These are phyloP conservation scores for Lyophyllum decastes DNA, from an alignment of 768 basidiomycete species.

Conservation along the genomic window DNA sequence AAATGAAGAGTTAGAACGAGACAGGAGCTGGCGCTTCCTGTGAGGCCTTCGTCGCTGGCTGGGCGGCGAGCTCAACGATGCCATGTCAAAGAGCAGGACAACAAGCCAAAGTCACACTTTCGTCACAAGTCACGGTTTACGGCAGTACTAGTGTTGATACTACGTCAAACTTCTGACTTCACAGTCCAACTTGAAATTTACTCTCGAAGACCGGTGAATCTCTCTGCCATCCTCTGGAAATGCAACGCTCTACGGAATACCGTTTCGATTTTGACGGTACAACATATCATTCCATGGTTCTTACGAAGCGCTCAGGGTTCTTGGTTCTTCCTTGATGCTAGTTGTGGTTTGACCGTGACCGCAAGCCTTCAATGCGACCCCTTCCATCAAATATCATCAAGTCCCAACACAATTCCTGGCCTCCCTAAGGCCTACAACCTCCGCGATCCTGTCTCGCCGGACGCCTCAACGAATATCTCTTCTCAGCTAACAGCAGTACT, in stretches of 20 bases:
- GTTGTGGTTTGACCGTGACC: no score
- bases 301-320: neutral
- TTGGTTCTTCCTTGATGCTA: neutral
- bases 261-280: no score
- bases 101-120: constrained; percentile 24
- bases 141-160: neutral
- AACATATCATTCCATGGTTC: neutral
- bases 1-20: constrained; percentile 58
- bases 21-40: constrained; percentile 36
- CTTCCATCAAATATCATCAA: neutral
- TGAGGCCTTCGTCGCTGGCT: constrained; percentile 27
- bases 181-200: no score
- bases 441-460: neutral
- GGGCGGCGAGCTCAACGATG: constrained; percentile 33
- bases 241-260: no score
- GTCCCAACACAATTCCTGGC: neutral
- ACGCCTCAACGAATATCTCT: neutral
- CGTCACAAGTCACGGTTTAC: constrained; percentile 14
- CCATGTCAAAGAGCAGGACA: constrained; percentile 33
- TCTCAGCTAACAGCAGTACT: neutral
- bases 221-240: no score
- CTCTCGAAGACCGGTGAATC: no score
- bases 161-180: no score
- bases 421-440: constrained; percentile 1
- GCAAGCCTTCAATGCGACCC: neutral